Percentiles rank a stretch among this genome's conserved stretches.
Conservation (phyloP, 2,329 filamentous ascomycete species). For the Ceratocystis colombiana region DNA sequence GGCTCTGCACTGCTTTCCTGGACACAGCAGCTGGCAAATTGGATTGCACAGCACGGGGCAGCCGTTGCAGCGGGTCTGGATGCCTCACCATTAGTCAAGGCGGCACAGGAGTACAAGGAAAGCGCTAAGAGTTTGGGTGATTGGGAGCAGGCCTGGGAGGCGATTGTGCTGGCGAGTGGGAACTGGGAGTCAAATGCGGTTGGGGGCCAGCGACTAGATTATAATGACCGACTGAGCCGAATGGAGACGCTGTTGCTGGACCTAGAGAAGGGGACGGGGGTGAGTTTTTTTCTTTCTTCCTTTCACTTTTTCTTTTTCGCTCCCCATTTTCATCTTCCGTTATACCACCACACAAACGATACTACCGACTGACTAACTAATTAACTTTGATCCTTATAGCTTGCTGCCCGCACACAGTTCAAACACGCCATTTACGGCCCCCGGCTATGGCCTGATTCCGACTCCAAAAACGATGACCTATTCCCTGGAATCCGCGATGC, state of each 20-base stretch:
- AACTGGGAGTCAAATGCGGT: constrained; percentile 66
- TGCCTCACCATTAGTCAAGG: constrained; percentile 39
- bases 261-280: constrained; percentile 57
- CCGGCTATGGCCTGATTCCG: constrained; percentile 60
- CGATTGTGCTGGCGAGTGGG: constrained; percentile 56
- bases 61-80: constrained; percentile 26
- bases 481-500: constrained; percentile 83
- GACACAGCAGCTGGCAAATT: constrained; percentile 55
- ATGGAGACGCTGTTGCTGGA: constrained; percentile 83
- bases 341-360: not conserved
- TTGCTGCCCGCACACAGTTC: constrained; percentile 82
- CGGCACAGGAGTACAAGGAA: constrained; percentile 48
- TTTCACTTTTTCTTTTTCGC: not conserved
- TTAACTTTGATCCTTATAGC: constrained; percentile 37
- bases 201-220: constrained; percentile 56
- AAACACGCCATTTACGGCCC: constrained; percentile 89
- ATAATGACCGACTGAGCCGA: constrained; percentile 66
- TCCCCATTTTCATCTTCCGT: not conserved
- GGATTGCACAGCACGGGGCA: constrained; percentile 46
- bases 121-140: constrained; percentile 43
- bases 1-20: constrained; percentile 55
- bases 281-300: constrained; percentile 41
- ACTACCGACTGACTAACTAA: constrained; percentile 15
- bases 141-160: constrained; percentile 72
- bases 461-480: constrained; percentile 40